A percentile compares a stretch with the other conserved stretches of the same genome.
Conservation (phyloP, 768 basidiomycete genomes). For the Hygrocybe coccinea region DNA sequence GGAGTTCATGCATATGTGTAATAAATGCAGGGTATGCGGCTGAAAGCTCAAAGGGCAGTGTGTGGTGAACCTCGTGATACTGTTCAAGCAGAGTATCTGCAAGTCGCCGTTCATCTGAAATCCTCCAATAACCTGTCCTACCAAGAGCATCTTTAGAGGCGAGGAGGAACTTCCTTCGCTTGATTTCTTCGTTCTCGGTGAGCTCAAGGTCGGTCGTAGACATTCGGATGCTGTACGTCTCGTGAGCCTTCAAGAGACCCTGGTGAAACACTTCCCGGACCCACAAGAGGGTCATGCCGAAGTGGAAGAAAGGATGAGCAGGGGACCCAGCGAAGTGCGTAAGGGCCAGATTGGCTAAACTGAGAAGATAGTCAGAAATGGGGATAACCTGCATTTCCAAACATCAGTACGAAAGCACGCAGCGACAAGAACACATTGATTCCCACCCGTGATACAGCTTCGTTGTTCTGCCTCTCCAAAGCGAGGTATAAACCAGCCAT, state of each 20-base stretch:
- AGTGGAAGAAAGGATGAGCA: constrained; percentile 12
- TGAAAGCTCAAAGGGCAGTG: constrained; percentile 10
- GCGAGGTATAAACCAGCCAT: constrained; percentile 1
- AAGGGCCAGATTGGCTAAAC: constrained; percentile 4
- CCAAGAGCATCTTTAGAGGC: constrained; percentile 2
- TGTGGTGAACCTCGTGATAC: constrained; percentile 12
- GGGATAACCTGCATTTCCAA: too few species aligned
- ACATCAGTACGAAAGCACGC: constrained; percentile 3
- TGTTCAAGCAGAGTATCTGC: constrained; percentile 12
- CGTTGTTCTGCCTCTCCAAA: too few species aligned
- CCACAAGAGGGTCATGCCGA: constrained; percentile 16
- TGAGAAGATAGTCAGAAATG: too few species aligned
- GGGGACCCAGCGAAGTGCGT: constrained; percentile 7
- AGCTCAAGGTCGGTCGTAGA: not conserved
- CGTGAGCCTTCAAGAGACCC: constrained; percentile 12
- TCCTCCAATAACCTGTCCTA: constrained; percentile 14
- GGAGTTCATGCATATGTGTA: constrained; percentile 9
- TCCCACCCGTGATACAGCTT: constrained; percentile 14
- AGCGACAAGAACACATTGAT: not conserved
- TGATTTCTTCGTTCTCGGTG: constrained; percentile 12
- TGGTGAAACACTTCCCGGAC: constrained; percentile 11
- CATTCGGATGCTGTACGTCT: constrained; percentile 4
- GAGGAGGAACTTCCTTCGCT: constrained; percentile 11
- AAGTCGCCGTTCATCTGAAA: constrained; percentile 15
- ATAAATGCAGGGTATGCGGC: constrained; percentile 12